phyloP scores from a whole-genome alignment of 1,284 basidiomycete genomes.

The Ceratobasidium sp. region DNA sequence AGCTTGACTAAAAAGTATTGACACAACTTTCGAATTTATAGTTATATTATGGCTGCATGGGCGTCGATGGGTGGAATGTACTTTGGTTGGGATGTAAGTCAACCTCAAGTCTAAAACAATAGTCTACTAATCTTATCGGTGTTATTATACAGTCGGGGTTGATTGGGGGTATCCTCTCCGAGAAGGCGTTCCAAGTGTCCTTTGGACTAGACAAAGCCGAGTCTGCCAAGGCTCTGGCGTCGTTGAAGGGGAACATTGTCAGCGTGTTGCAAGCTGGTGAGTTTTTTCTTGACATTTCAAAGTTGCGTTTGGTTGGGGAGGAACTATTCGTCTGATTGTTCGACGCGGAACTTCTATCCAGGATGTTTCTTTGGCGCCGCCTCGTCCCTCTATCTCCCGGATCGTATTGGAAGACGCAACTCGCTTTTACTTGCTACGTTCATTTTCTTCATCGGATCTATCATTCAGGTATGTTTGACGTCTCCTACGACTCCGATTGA shows the following conservation, averaged over 20 bases:
- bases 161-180: conserved; percentile 48
- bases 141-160: conserved; percentile 34
- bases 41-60: conserved; percentile 43
- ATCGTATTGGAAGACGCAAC: conserved; percentile 51
- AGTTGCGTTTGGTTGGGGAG: background rate
- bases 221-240: conserved; percentile 45
- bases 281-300: conserved; percentile 8
- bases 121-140: background rate
- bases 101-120: background rate
- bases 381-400: conserved; percentile 52
- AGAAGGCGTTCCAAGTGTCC: conserved; percentile 45
- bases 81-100: conserved; percentile 46
- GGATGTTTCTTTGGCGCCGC: conserved; percentile 54
- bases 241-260: conserved; percentile 54
- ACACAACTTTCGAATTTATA: background rate
- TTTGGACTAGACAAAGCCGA: conserved; percentile 48
- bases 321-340: conserved; percentile 18
- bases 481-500: background rate
- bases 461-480: conserved; percentile 52
- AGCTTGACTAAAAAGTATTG: background rate
- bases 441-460: conserved; percentile 54
- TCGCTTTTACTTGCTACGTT: conserved; percentile 52
- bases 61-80: conserved; percentile 44
- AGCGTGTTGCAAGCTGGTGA: conserved; percentile 48
- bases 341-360: conserved; percentile 4